These are phyloP conservation scores for Hippophae tibetana DNA, from an alignment of 306 rosid species.

Conservation along the genomic window DNA sequence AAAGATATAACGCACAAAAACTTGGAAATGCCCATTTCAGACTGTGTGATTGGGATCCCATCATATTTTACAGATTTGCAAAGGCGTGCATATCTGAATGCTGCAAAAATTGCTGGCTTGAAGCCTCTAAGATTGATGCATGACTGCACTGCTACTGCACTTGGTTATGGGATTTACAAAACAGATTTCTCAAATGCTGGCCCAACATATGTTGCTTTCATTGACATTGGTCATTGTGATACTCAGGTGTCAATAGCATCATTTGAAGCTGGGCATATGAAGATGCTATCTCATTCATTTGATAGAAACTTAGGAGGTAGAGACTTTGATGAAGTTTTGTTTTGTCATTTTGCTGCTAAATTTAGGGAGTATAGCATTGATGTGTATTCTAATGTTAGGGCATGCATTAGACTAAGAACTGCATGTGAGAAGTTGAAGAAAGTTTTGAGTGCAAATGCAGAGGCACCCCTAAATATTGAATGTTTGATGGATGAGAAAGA, in stretches of 20 bases:
- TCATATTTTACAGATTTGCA: conserved; percentile 80
- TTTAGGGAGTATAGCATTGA: conserved; percentile 59
- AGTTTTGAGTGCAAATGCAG: conserved; percentile 88
- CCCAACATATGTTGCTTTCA: conserved; percentile 48
- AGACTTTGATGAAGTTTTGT: conserved; percentile 76
- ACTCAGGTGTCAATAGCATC: conserved; percentile 63
- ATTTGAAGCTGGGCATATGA: conserved; percentile 66
- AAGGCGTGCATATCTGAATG: conserved; percentile 74
- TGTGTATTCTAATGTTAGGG: conserved; percentile 62
- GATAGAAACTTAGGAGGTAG: conserved; percentile 67
- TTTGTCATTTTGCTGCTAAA: conserved; percentile 51
- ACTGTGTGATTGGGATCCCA: conserved; percentile 86
- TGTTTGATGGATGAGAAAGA: conserved; percentile 98
- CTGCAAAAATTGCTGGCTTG: conserved; percentile 76
- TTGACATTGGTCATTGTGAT: conserved; percentile 86
- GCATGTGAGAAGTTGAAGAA: conserved; percentile 96
- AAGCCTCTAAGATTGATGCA: conserved; percentile 84
- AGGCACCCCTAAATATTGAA: conserved; percentile 91
- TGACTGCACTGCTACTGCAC: conserved; percentile 96
- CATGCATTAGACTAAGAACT: conserved; percentile 58
- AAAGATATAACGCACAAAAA: conserved; percentile 52
- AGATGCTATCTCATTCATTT: conserved; percentile 59
- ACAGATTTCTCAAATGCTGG: conserved; percentile 36
- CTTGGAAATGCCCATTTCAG: conserved; percentile 54
- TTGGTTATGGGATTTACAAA: conserved; percentile 74